Evolutionary conservation across 495 filamentous ascomycete species (phyloP), one percentile per base, ranked within the genome.

Genomic region (Lophiostoma macrostomum): DNA sequence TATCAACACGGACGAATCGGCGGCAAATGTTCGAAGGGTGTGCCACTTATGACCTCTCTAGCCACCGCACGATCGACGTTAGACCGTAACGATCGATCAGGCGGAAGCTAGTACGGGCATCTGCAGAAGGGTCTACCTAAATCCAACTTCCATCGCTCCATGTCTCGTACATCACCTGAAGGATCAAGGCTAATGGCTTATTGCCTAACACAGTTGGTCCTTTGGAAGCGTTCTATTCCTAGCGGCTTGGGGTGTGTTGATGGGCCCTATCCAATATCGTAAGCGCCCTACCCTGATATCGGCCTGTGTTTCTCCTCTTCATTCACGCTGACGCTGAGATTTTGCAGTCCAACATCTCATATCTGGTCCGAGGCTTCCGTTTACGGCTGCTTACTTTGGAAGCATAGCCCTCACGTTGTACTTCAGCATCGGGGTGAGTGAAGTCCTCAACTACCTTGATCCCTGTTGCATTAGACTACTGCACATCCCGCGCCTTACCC

Each of bases 351-450:
- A 80, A 62, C 93, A 98, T 70, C 78, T 98, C 64, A 71, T 89
- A 61, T 97, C 94, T 42, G 82, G 81, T 46, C 76, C 88, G 53
- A 81, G 93, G 55, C 71, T 98, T 43, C 93, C 94, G 10, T 98
- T 98, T 67, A 96, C 93, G 16, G 90, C 90, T 41, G 88, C 90
- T 23, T 98, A 98, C 76, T 96, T 98, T 74, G 93, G 91, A 32
- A 94, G 88, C 32, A 95, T 98, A 58, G 83, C 73, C 1, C 68
- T 96, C 64, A 96, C 93, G 4, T 73, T 98, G 28, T 95, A 90
- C 70, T 96, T 95, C 71, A 83, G 91, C 14, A 75, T 96, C 57
- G 86, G 86, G 49, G 93, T 96, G 81, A 79, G 90, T 50, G 37
- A 31, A n/a, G 27, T 20, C 12, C 30, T 48, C 30, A 19, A 10